A percentile compares a stretch with the other conserved stretches of the same genome.
Evolutionary conservation across 1,139 yeast genomes (phyloP).

Genomic region (Kodamaea sp.): DNA sequence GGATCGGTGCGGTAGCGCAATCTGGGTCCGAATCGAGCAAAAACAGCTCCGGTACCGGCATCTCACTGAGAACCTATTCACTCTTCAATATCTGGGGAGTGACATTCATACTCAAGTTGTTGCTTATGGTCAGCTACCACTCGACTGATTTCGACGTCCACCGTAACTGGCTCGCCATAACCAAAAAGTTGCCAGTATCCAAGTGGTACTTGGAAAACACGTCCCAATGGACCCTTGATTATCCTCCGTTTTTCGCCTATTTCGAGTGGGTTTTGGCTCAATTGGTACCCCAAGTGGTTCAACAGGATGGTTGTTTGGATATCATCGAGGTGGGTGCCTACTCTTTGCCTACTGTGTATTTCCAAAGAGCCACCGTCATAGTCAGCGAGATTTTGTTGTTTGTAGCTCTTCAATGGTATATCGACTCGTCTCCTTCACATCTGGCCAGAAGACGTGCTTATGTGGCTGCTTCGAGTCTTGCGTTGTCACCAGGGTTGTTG

Average conservation of each 20-base stretch:
- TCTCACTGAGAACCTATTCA: conserved; percentile 28
- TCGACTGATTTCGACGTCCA: conserved; percentile 98
- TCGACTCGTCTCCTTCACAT: conserved; percentile 47
- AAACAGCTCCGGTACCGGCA: not conserved
- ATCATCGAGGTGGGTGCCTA: conserved; percentile 66
- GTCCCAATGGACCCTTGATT: conserved; percentile 93
- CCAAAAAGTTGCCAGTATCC: conserved; percentile 70
- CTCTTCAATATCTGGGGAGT: conserved; percentile 43
- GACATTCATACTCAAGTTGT: conserved; percentile 36
- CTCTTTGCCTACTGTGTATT: conserved; percentile 76
- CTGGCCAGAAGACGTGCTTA: conserved; percentile 49
- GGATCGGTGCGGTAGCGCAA: not conserved
- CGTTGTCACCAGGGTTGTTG: conserved; percentile 83
- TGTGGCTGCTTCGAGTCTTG: conserved; percentile 81
- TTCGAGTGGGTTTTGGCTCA: conserved; percentile 81
- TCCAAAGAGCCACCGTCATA: conserved; percentile 81
- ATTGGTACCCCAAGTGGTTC: conserved; percentile 66
- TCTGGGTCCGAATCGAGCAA: not conserved
- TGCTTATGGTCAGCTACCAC: conserved; percentile 52
- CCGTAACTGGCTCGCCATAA: conserved; percentile 94
- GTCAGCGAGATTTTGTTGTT: conserved; percentile 73
- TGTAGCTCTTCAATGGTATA: conserved; percentile 68
- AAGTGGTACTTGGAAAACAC: conserved; percentile 86
- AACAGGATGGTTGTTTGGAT: conserved; percentile 75
- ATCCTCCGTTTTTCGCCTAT: conserved; percentile 97